Evolutionary conservation across 805 yeast species (phyloP), one percentile per base, ranked within the genome.

Genomic region (Saccharomycopsis oosterbeekiorum): DNA sequence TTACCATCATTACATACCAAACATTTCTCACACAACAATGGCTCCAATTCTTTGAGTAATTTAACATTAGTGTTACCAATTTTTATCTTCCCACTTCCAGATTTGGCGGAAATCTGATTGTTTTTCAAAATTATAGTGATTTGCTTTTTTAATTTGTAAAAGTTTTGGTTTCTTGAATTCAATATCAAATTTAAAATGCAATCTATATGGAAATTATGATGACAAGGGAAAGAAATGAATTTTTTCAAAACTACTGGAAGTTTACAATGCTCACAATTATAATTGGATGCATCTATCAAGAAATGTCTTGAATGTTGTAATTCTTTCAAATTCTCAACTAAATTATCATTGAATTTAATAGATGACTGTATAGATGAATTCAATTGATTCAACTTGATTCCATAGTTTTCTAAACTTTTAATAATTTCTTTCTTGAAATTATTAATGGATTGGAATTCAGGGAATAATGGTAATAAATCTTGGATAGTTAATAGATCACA

Each of bases 161-260:
- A 78, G 47, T 83, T 78, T 69, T 85, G 85, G 66, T 89, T 90
- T 54, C 84, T 84, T 37, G 86, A 84, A 41, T 77, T 76, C 59
- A 86, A 69, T 40, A 87, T 81, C 43, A 75, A 75, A 61, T 81
- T 80, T 6, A 87, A 81, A n/a, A 90, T 71, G 74, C 99, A 94
- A 70, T 91, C 97, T 58, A 84, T 85, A 70, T 94, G 98, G 73
- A 89, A 88, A 4, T 89, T 83, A 70, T 94, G 99, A 61, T 82
- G 86, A 70, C 99, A 94, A 0, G 97, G 97, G 69, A 89, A 94
- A 4, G 85, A 83, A 59, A 85, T 79, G 67, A 91, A 91, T 69
- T 84, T 87, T 61, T 90, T 80, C 3, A 85, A 81, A 2, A 89
- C 79, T 55, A 93, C 75, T 9, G 94, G 79, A 66, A 80, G 80